Evolutionary conservation across 2,329 filamentous ascomycete genomes (phyloP).

Genomic region (Dissoconium aciculare): DNA sequence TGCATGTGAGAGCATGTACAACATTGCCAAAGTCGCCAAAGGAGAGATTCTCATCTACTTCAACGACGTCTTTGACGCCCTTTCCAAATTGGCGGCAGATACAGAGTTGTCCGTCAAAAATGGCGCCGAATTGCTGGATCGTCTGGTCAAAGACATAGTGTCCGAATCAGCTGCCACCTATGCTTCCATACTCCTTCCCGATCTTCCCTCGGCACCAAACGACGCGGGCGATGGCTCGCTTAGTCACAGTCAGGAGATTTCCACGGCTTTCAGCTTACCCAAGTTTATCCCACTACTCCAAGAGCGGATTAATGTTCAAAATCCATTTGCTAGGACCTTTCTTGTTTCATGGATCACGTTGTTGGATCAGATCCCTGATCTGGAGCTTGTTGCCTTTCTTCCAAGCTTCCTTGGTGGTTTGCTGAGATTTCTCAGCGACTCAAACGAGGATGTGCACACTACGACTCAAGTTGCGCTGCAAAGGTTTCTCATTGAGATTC

Average conservation of each 20-base stretch:
- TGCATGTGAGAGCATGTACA: conserved; percentile 99
- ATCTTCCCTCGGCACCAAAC: conserved; percentile 25
- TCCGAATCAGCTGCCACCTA: conserved; percentile 91
- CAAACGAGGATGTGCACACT: conserved; percentile 86
- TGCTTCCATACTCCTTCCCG: conserved; percentile 60
- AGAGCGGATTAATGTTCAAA: conserved; percentile 85
- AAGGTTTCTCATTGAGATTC: conserved; percentile 83
- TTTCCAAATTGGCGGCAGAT: conserved; percentile 93
- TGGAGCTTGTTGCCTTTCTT: conserved; percentile 84
- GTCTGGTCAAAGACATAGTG: conserved; percentile 90
- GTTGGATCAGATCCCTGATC: conserved; percentile 87
- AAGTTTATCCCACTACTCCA: conserved; percentile 86
- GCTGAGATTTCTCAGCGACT: conserved; percentile 81
- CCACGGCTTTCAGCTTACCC: conserved; percentile 80
- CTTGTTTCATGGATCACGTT: conserved; percentile 92
- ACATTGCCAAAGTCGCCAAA: conserved; percentile 98
- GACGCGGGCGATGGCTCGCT: conserved; percentile 19
- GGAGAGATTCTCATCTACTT: conserved; percentile 95
- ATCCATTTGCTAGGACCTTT: conserved; percentile 88
- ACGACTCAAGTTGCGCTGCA: conserved; percentile 80
- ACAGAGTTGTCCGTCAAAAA: conserved; percentile 97
- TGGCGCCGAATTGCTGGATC: conserved; percentile 85
- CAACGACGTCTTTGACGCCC: conserved; percentile 92
- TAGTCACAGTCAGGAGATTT: conserved; percentile 38
- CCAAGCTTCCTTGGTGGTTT: conserved; percentile 83